Evolutionary conservation across 2,329 filamentous ascomycete genomes (phyloP).

Genomic region (Calonectria hawksworthii): DNA sequence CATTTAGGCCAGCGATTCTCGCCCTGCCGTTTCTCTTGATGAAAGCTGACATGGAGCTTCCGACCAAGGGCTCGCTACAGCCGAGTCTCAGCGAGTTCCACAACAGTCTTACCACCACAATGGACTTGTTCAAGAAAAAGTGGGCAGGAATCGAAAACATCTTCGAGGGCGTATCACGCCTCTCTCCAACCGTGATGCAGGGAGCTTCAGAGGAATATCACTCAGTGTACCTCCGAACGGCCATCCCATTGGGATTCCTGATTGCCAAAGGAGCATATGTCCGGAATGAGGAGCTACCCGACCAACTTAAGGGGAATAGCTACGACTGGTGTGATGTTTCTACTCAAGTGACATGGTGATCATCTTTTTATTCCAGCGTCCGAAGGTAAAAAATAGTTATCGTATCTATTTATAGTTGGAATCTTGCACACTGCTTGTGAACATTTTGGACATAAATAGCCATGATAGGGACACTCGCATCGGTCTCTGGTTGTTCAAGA

Average conservation of each 20-base stretch:
- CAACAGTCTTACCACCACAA: not conserved
- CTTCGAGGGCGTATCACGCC: not conserved
- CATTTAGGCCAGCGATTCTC: not conserved
- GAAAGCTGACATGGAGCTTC: not conserved
- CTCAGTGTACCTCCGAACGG: not conserved
- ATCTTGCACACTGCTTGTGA: not conserved
- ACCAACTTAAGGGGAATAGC: not conserved
- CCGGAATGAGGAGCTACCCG: not conserved
- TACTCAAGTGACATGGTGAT: not conserved
- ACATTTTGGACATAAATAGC: not conserved
- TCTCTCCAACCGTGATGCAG: not conserved
- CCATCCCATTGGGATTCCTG: not conserved
- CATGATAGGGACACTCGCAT: too few species aligned
- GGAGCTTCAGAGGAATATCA: not conserved
- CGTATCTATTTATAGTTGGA: not conserved
- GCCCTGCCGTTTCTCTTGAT: not conserved
- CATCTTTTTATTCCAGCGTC: not conserved
- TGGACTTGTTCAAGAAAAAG: not conserved
- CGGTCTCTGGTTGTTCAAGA: too few species aligned
- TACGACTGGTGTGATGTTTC: not conserved
- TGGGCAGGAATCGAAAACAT: not conserved
- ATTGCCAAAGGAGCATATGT: not conserved
- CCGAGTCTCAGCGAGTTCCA: not conserved
- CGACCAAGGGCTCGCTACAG: not conserved
- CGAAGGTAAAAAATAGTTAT: not conserved